Evolutionary conservation across 352 stramenopile species (phyloP), one percentile per base, ranked within the genome.

Genomic region (Globisporangium yorkense): DNA sequence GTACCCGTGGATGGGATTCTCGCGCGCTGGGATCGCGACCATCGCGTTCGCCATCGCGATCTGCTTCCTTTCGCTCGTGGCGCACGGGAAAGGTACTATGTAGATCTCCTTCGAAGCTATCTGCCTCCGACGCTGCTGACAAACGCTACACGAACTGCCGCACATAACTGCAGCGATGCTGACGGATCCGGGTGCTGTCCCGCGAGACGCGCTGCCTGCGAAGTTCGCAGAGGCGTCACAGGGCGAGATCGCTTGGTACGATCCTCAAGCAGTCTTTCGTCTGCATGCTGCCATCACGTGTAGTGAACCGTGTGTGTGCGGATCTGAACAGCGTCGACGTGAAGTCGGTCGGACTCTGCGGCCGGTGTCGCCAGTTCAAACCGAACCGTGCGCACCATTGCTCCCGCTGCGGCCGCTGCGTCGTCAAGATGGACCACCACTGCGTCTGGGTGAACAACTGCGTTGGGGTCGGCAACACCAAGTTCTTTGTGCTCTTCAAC

Each of bases 361-460:
- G 87, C 53, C 89, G 75, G 21, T 99, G 96, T 74, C 93, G 96
- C 10, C 85, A 96, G 35, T 99, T 98, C 77, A 99, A 99, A 69
- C 96, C 96, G 12, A 81, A 81, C 33, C 86, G 96, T 59, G 96
- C 96, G 16, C 96, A 98, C 80, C 95, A 98, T 73, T 99, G 96
- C 77, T 97, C 87, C 51, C 96, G 98, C 61, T 98, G 94, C 74
- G 81, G 96, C 63, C 77, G 93, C 59, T 98, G 95, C 60, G 91
- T 98, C 49, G 90, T 98, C 57, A 98, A 98, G 75, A 99, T 99
- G 96, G 97, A 99, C 69, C 97, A 99, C 90, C 96, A 99, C 71
- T 98, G 97, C 72, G 96, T 96, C 21, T 99, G 96, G 96, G 91
- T 99, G 41, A 99, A 99, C 81, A 99, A 99, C 84, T 99, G 96